Base-by-base conservation (phyloP, 169 alveolate species). In the Plasmodium gallinaceum region DNA sequence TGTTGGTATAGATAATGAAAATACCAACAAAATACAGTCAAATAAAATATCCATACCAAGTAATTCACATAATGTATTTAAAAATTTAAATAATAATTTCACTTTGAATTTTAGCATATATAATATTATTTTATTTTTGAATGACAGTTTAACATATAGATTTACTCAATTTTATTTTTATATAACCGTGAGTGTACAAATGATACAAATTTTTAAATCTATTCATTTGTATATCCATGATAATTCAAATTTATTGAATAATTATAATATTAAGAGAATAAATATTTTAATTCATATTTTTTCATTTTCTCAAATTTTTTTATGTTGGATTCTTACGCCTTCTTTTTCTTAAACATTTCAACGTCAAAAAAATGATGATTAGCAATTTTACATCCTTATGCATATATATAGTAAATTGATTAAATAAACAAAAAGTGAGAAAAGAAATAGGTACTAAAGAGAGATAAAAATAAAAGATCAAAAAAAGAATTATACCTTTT, bases 271-370 rank as follows among this genome's bases (percentile, higher is more conserved):
- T 26, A 76, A 76, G 54, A 52, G 89, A 43, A 76, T 76, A 45
- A 76, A 76, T 54, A 32, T 64, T 9, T 18, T 76, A 32, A 76
- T 76, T 14, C 78, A 62, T 12, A 51, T 76, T 32, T 76, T 76
- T 16, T 76, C 89, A 1, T 57, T 76, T 16, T 76, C 74, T 1
- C 89, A 76, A 76, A 64, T 76, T 46, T 76, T 76, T 76, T 64
- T 76, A 60, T 76, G 89, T 57, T 76, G 89, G 89, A 62, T 76
- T n/a, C 65, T 76, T 18, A 76, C 89, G 10, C 89, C 89, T 14
- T 66, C 68, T 45, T 65, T 80, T 70, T 24, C 80, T 10, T 80
- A 39, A 80, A 45, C 16, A 54, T n/a, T 7, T 2, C n/a, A 10
- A 54, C 22, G 4, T 32, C 39, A 32, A 4, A 32, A 32, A 32